Conservation (phyloP, 2,329 filamentous ascomycete genomes). For the Blastomyces gilchristii region DNA sequence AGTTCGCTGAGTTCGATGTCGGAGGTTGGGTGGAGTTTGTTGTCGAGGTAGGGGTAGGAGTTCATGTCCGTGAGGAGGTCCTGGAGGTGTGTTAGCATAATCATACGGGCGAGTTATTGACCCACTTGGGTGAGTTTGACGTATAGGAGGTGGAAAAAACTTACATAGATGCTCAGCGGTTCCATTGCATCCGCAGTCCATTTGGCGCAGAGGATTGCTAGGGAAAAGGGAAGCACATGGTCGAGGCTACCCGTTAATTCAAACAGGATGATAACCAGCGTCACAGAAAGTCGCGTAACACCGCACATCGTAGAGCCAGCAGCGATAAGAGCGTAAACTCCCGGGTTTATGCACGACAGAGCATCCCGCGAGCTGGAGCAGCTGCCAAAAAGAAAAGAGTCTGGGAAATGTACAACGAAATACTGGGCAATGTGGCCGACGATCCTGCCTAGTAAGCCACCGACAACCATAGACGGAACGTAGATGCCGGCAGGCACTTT, state of each 20-base stretch:
- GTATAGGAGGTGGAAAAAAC: constrained; percentile 20
- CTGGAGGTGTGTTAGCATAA: constrained; percentile 31
- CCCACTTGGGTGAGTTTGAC: background rate
- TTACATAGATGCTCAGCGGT: constrained; percentile 80
- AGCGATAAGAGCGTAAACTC: constrained; percentile 91
- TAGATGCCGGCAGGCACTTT: constrained; percentile 97
- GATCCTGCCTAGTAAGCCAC: constrained; percentile 79
- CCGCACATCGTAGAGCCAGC: constrained; percentile 97
- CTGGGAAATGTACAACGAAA: constrained; percentile 61
- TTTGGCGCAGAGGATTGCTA: constrained; percentile 88
- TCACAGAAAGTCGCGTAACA: constrained; percentile 86
- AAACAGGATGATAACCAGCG: constrained; percentile 87
- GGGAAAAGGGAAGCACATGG: constrained; percentile 87
- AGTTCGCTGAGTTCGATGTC: constrained; percentile 83
- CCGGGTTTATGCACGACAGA: constrained; percentile 82
- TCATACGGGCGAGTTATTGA: background rate
- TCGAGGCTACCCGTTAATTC: constrained; percentile 91
- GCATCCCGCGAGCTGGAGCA: constrained; percentile 59
- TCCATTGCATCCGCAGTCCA: constrained; percentile 96
- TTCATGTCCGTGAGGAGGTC: constrained; percentile 95
- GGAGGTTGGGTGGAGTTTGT: constrained; percentile 85
- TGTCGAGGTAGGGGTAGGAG: constrained; percentile 92
- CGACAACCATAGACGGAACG: constrained; percentile 96
- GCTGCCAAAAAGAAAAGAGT: constrained; percentile 60
- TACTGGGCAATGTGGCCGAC: constrained; percentile 80